A percentile compares a stretch with the other conserved stretches of the same genome.
Conservation (phyloP, 2,329 filamentous ascomycete genomes). For the Aspergillus sp. region DNA sequence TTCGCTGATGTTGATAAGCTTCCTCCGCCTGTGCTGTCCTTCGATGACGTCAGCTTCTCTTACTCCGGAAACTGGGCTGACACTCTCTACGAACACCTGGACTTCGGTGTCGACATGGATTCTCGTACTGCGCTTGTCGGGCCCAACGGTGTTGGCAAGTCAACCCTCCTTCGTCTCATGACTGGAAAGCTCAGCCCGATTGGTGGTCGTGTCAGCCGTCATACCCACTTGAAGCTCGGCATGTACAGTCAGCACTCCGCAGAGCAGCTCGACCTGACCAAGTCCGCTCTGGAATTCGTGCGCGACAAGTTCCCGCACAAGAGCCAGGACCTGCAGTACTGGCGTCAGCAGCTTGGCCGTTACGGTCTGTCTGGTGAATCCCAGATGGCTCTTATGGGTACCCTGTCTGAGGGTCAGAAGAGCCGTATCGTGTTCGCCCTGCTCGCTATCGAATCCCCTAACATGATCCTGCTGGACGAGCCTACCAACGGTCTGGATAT, state of each 20-base stretch:
- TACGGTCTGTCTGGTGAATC: constrained; percentile 90
- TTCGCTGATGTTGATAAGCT: constrained; percentile 99
- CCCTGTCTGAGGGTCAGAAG: constrained; percentile 94
- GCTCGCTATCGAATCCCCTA: constrained; percentile 87
- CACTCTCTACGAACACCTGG: constrained; percentile 91
- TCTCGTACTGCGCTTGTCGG: constrained; percentile 93
- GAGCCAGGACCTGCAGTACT: constrained; percentile 98
- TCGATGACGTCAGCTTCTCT: constrained; percentile 95
- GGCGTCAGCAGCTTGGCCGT: constrained; percentile 90
- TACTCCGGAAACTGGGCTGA: constrained; percentile 86
- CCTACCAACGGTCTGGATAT: constrained; percentile 99
- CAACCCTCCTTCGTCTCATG: constrained; percentile 90
- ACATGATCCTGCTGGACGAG: constrained; percentile 97
- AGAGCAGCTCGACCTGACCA: constrained; percentile 95
- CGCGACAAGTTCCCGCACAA: constrained; percentile 85
- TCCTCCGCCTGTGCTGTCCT: constrained; percentile 91
- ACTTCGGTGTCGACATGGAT: constrained; percentile 99
- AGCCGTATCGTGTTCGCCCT: constrained; percentile 96
- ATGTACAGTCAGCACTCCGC: constrained; percentile 98
- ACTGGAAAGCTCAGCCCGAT: constrained; percentile 88
- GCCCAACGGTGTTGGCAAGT: constrained; percentile 98
- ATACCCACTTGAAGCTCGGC: constrained; percentile 97
- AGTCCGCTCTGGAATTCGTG: constrained; percentile 95
- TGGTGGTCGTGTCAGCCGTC: constrained; percentile 69
- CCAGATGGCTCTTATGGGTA: constrained; percentile 96